Evolutionary conservation across 139 green algal genomes (phyloP), one percentile per base, ranked within the genome.

Genomic region (Helicosporidium sp.): DNA sequence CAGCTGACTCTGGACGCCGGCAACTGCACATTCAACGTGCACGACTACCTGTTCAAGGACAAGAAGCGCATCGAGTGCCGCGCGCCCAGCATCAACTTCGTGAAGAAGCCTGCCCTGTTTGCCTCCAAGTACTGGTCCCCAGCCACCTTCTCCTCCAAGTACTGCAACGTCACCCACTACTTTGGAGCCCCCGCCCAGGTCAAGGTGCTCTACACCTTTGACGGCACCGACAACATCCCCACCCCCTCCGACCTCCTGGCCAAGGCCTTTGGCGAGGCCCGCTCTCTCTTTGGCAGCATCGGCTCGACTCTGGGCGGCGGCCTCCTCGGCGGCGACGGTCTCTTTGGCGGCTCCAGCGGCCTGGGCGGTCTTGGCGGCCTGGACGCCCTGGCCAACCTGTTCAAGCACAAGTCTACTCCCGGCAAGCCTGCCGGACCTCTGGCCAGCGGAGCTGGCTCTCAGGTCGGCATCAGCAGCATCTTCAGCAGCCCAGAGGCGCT

Each of bases 191-290:
- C 13, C 3, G 26, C 47, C 18, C 36, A 61, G 51, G 13, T 13
- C 31, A 47, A 46, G 31, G 52, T 67, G 31, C 47, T 67, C 24
- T 67, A 48, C 26, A 41, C 51, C 31, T 67, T 67, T 39, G 59
- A 67, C 31, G 58, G 58, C n/a, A 24, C 27, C 31, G 31, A 37
- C 31, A 18, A 10, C 31, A 37, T 37, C 31, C 31, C 31, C 31
- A 37, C 31, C 31, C 31, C 31, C 31, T 37, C 31, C 31, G 31
- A 37, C 10, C 10, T 37, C 1, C 10, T 13, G 31, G 31, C 31
- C 31, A 10, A 37, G 31, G n/a, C n/a, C n/a, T n/a, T n/a, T n/a
- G n/a, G n/a, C n/a, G n/a, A n/a, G n/a, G n/a, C n/a, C n/a, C n/a
- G n/a, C n/a, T n/a, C n/a, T n/a, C n/a, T n/a, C n/a, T n/a, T n/a